A percentile compares a stretch with the other conserved stretches of the same genome.
These are phyloP conservation scores for Starmerella floris DNA, from an alignment of 805 yeast species.

Conservation along the genomic window DNA sequence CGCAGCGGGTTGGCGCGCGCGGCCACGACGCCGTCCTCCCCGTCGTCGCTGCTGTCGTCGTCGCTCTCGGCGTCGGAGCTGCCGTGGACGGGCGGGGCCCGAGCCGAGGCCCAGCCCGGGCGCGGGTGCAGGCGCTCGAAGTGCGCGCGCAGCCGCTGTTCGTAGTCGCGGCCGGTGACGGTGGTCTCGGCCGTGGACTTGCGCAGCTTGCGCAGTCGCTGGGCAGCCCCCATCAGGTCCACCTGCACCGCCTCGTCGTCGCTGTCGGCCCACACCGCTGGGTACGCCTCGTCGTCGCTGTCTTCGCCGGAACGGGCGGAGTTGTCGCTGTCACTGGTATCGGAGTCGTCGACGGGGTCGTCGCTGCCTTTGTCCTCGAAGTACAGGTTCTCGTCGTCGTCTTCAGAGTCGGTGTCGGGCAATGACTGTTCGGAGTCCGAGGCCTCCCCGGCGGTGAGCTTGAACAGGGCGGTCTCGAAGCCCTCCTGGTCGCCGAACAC, in stretches of 20 bases:
- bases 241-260: constrained; percentile 70
- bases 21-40: constrained; percentile 1
- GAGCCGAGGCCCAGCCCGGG: constrained; percentile 64
- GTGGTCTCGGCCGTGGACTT: constrained; percentile 39
- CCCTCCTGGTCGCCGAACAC: constrained; percentile 84
- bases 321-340: constrained; percentile 29
- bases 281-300: constrained; percentile 22
- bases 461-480: constrained; percentile 50
- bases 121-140: constrained; percentile 60
- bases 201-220: constrained; percentile 60
- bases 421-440: constrained; percentile 23
- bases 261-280: constrained; percentile 63
- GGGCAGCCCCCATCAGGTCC: constrained; percentile 44
- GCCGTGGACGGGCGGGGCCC: constrained; percentile 10
- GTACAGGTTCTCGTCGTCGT: constrained; percentile 40
- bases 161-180: constrained; percentile 48
- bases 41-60: constrained; percentile 3
- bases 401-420: constrained; percentile 27
- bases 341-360: too few relatives aligned
- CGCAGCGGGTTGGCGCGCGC: constrained; percentile 26
- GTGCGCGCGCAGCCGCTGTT: constrained; percentile 55
- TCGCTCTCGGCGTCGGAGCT: constrained; percentile 20
- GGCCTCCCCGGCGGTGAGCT: constrained; percentile 43
- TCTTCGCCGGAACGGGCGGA: constrained; percentile 28
- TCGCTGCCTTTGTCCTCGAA: constrained; percentile 37